Evolutionary conservation across 139 green algal species (phyloP).

Genomic region (Eudorina sp.): DNA sequence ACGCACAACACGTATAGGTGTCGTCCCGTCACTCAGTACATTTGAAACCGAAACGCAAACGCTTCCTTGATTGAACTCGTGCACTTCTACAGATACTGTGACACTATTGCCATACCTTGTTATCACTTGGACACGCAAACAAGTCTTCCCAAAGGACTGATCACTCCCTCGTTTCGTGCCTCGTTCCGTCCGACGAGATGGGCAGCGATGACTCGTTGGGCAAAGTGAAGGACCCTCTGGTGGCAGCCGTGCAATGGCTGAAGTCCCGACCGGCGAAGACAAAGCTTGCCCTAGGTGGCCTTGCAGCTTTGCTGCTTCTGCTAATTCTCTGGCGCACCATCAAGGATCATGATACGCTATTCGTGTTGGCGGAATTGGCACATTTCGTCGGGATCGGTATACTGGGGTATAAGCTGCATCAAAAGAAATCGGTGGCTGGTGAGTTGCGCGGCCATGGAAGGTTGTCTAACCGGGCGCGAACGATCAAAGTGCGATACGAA

Average conservation of each 20-base stretch:
- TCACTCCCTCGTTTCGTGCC: neutral
- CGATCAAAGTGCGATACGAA: too few relatives aligned
- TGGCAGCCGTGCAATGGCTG: constrained; percentile 74
- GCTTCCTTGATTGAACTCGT: too few relatives aligned
- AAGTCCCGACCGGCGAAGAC: constrained; percentile 77
- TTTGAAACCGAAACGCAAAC: constrained; percentile 27
- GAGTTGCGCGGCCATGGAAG: neutral
- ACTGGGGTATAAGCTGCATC: constrained; percentile 94
- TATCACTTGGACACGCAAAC: neutral
- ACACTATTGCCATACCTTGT: too few relatives aligned
- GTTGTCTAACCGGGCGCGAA: neutral
- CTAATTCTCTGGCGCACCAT: constrained; percentile 82
- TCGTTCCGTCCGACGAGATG: neutral
- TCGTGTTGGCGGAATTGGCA: constrained; percentile 92
- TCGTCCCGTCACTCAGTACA: neutral
- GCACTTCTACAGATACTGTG: too few relatives aligned
- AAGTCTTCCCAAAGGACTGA: neutral
- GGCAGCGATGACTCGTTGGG: constrained; percentile 51
- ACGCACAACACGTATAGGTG: neutral
- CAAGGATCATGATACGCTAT: constrained; percentile 98
- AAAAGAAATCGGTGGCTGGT: constrained; percentile 91
- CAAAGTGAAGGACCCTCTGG: constrained; percentile 68
- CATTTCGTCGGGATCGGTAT: constrained; percentile 96
- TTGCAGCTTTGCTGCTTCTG: constrained; percentile 70
- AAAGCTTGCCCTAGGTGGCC: constrained; percentile 67